A percentile compares a stretch with the other conserved stretches of the same genome.
Evolutionary conservation across 306 rosid genomes (phyloP).

Genomic region (barrel medic (Medicago truncatula)): MtrunA17r5.0-ANR NC_053043.1:42791001-42791500

Average conservation of each 20-base stretch:
- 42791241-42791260: slow-evolving; percentile 15
- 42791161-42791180: slow-evolving; percentile 36
- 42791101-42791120: neutral
- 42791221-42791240: slow-evolving; percentile 7
- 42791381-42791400: slow-evolving; percentile 32
- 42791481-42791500: slow-evolving; percentile 47
- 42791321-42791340: slow-evolving; percentile 43
- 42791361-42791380: slow-evolving; percentile 37
- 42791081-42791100: neutral
- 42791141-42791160: slow-evolving; percentile 19
- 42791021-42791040: neutral
- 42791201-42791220: slow-evolving; percentile 20
- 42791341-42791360: slow-evolving; percentile 42
- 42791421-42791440: slow-evolving; percentile 44
- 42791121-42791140: neutral
- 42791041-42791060: neutral
- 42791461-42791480: slow-evolving; percentile 43
- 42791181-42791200: slow-evolving; percentile 21
- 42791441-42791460: slow-evolving; percentile 34
- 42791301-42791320: slow-evolving; percentile 48
- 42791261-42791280: slow-evolving; percentile 43
- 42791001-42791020: neutral
- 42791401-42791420: slow-evolving; percentile 38
- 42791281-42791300: slow-evolving; percentile 43
- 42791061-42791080: neutral